Evolutionary conservation across 352 stramenopile species (phyloP), one percentile per base, ranked within the genome.

Genomic region (Elongisporangium anandrum): DNA sequence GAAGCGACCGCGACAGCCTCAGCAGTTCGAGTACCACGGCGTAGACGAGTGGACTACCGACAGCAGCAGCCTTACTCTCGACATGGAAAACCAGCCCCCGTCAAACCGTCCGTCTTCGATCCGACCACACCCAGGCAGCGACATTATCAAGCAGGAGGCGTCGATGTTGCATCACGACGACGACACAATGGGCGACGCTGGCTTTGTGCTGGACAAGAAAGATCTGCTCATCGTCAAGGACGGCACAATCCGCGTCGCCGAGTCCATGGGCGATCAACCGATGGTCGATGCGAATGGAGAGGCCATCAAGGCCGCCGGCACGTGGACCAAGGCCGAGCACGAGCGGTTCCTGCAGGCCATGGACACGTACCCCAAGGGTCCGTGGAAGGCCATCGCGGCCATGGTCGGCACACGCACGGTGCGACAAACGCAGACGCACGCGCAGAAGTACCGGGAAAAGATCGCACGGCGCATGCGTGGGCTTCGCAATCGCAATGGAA

Each of bases 191-290:
- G 29, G 74, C 38, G 50, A 79, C 24, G 58, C 68, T 5, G 70
- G 79, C 49, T 68, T 79, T 13, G 67, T 73, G 60, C 60, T 90
- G n/a, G 80, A 90, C 64, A 71, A 60, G n/a, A 90, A 88, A 63
- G 69, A 90, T 41, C 60, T 90, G 39, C 66, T 90, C n/a, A 87
- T 90, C 55, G 74, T 90, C 56, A 86, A 90, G 63, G 77, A 90
- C 56, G 80, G 80, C 54, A 87, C 69, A 23, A 77, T 90, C 52
- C 77, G 79, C 47, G 73, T 90, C 16, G 80, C 80, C 17, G 72
- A 88, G 56, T 86, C 80, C 9, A 59, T 85, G 2, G 74, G 81
- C 57, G 65, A 75, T n/a, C 73, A 86, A 66, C 73, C 79, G 48
- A 65, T 81, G 57, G 72, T 72, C 55, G 72, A 86, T 54, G 68